A percentile compares a stretch with the other conserved stretches of the same genome.
Evolutionary conservation across 768 basidiomycete species (phyloP).

Genomic region (Podaxis sp.): DNA sequence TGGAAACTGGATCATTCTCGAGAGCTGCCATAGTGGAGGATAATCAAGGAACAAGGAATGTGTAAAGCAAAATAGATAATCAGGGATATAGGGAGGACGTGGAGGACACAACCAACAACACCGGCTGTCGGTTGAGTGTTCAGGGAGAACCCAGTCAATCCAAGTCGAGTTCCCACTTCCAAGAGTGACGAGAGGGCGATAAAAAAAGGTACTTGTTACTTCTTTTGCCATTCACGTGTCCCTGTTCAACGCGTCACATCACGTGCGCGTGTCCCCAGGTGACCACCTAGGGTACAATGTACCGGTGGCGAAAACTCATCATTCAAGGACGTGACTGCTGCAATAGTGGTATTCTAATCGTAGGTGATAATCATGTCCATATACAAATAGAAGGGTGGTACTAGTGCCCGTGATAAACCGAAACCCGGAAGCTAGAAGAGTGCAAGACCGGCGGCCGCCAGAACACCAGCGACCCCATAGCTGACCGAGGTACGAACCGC

Average conservation of each 20-base stretch:
- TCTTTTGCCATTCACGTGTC: constrained; percentile 8
- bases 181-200: constrained; percentile 4
- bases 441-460: constrained; percentile 48
- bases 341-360: background rate
- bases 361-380: background rate
- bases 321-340: background rate
- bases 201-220: constrained; percentile 7
- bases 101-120: constrained; percentile 1
- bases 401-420: background rate
- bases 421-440: constrained; percentile 31
- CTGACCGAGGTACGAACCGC: constrained; percentile 23
- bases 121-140: background rate
- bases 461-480: constrained; percentile 42
- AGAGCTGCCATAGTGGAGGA: constrained; percentile 4
- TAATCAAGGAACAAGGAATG: constrained; percentile 14
- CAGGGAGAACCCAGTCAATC: background rate
- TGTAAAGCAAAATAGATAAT: constrained; percentile 5
- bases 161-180: constrained; percentile 6
- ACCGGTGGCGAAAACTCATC: too few species aligned
- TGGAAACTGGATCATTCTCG: constrained; percentile 1
- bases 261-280: background rate
- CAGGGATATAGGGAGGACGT: background rate
- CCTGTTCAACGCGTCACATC: constrained; percentile 4
- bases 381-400: background rate
- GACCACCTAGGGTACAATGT: too few species aligned